Conservation (phyloP, 768 basidiomycete species). For the Termitomyces sp. region DNA sequence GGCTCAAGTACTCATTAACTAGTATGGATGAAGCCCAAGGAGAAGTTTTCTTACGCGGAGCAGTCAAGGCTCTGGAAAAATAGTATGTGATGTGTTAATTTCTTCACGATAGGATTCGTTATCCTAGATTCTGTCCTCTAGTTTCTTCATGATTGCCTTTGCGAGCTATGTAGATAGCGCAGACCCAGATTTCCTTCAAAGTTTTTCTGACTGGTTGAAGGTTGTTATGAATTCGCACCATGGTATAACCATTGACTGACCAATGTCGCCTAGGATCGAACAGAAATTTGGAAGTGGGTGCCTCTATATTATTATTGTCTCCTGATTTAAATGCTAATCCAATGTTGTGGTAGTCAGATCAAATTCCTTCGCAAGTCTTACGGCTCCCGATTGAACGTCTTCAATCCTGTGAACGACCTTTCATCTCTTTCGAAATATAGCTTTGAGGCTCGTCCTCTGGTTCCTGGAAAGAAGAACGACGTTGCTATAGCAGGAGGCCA, state of each 20-base stretch:
- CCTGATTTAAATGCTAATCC: neutral
- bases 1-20: conserved; percentile 83
- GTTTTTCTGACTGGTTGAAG: conserved; percentile 87
- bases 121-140: conserved; percentile 22
- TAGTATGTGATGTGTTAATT: conserved; percentile 53
- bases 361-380: conserved; percentile 78
- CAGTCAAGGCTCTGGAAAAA: conserved; percentile 79
- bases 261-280: conserved; percentile 48
- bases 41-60: conserved; percentile 58
- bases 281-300: conserved; percentile 91
- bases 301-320: neutral
- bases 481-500: conserved; percentile 77
- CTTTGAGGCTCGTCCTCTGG: conserved; percentile 49
- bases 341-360: conserved; percentile 61
- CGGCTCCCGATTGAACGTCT: conserved; percentile 83
- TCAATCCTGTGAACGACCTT: conserved; percentile 87
- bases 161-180: conserved; percentile 79
- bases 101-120: neutral
- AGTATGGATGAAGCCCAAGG: conserved; percentile 65
- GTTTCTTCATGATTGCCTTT: conserved; percentile 94
- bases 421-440: conserved; percentile 74
- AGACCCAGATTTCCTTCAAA: conserved; percentile 49
- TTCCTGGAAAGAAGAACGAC: conserved; percentile 71
- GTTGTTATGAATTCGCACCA: conserved; percentile 30
- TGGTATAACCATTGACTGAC: neutral